phyloP scores from a whole-genome alignment of 768 basidiomycete species.

The Infundibulicybe gibba region DNA sequence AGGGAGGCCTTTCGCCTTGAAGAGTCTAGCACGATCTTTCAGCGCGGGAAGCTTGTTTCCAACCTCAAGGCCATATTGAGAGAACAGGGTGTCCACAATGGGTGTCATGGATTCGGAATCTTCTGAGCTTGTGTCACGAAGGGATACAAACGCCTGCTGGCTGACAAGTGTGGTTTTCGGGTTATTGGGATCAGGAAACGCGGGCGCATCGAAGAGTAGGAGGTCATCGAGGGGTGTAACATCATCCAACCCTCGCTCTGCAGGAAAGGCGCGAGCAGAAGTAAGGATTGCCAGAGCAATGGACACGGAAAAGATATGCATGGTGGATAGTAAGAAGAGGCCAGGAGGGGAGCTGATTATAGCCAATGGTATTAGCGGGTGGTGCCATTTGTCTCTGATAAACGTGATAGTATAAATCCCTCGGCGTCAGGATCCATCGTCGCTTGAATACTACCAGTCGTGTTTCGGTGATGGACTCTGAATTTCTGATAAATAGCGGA shows the following conservation, averaged over 20 bases:
- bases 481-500: too few species aligned
- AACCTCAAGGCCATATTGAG: slow-evolving; percentile 25
- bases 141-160: slow-evolving; percentile 32
- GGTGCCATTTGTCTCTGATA: too few species aligned
- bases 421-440: too few species aligned
- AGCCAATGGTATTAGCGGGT: too few species aligned
- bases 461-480: too few species aligned
- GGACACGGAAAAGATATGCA: too few species aligned
- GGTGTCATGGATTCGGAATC: slow-evolving; percentile 16
- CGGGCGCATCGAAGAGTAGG: slow-evolving; percentile 35
- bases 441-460: too few species aligned
- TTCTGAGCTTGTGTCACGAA: slow-evolving; percentile 24
- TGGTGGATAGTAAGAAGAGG: too few species aligned
- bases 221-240: slow-evolving; percentile 25
- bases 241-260: slow-evolving; percentile 12
- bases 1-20: slow-evolving; percentile 26
- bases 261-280: slow-evolving; percentile 7
- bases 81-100: slow-evolving; percentile 16
- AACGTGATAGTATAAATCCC: too few species aligned
- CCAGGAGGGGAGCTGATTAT: too few species aligned
- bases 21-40: slow-evolving; percentile 26
- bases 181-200: slow-evolving; percentile 31
- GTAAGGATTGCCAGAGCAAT: too few species aligned
- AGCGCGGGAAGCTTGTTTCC: slow-evolving; percentile 20
- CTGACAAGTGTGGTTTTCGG: slow-evolving; percentile 24